Conservation (phyloP, 2,329 filamentous ascomycete genomes). For the Pseudocercospora fuligena region DNA sequence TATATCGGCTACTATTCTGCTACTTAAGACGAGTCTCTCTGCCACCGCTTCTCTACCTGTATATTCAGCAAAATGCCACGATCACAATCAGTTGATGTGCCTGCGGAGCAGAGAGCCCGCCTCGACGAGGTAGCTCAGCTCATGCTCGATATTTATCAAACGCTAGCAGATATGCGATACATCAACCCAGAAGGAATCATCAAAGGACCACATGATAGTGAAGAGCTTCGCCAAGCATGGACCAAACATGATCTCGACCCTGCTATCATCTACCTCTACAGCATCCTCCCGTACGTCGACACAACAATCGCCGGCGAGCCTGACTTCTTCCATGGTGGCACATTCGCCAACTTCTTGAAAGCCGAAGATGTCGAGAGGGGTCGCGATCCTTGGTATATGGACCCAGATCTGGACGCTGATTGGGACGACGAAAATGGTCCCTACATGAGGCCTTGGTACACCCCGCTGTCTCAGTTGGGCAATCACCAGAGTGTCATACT, state of each 20-base stretch:
- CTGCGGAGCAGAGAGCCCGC: conserved; percentile 11
- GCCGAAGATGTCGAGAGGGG: conserved; percentile 5
- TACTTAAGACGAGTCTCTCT: background rate
- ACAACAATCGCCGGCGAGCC: background rate
- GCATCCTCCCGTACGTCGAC: conserved; percentile 23
- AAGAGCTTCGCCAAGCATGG: background rate
- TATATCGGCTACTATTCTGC: background rate
- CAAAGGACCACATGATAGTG: conserved; percentile 21
- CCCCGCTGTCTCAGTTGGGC: conserved; percentile 10
- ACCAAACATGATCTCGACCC: conserved; percentile 16
- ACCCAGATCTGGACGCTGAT: background rate
- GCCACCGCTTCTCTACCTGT: background rate
- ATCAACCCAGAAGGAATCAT: conserved; percentile 18
- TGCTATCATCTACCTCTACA: conserved; percentile 23
- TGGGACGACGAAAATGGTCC: conserved; percentile 9
- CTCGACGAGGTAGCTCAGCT: conserved; percentile 24
- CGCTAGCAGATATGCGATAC: conserved; percentile 22
- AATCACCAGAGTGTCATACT: conserved; percentile 16
- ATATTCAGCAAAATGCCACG: background rate
- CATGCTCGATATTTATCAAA: conserved; percentile 22
- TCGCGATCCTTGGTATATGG: conserved; percentile 14
- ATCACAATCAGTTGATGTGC: background rate
- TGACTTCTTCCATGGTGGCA: conserved; percentile 22
- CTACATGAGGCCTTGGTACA: conserved; percentile 23
- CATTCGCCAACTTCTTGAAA: conserved; percentile 11